Conservation (phyloP, 306 rosid species). For the Rubus idaeus region DNA sequence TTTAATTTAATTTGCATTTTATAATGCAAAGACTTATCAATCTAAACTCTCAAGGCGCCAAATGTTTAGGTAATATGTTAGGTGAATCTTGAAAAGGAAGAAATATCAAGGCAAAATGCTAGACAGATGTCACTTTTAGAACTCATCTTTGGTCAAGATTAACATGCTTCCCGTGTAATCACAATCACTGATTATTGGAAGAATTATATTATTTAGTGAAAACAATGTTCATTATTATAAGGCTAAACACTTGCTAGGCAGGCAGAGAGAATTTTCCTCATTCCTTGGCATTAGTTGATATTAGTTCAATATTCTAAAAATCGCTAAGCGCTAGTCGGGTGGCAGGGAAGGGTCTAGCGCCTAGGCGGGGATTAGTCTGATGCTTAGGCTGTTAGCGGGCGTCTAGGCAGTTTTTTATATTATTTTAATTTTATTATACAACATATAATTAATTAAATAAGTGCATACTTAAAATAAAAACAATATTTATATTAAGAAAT, state of each 20-base stretch:
- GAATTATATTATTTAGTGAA: not conserved
- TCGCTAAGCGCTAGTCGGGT: too few species aligned
- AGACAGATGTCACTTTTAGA: constrained; percentile 41
- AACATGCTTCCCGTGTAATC: constrained; percentile 13
- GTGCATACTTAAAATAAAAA: too few species aligned
- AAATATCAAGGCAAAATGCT: constrained; percentile 30
- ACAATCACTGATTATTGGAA: not conserved
- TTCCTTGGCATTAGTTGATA: too few species aligned
- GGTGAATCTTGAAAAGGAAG: constrained; percentile 24
- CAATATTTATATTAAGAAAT: too few species aligned
- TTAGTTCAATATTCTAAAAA: too few species aligned
- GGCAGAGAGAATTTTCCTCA: not conserved
- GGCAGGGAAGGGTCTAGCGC: too few species aligned
- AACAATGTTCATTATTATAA: not conserved
- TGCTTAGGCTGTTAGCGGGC: too few species aligned
- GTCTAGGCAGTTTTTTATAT: too few species aligned
- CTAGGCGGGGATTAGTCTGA: too few species aligned
- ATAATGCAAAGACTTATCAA: constrained; percentile 23
- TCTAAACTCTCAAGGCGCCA: constrained; percentile 40
- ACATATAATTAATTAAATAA: too few species aligned
- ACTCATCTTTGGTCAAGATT: constrained; percentile 26
- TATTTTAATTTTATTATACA: too few species aligned
- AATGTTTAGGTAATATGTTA: constrained; percentile 48
- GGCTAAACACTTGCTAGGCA: not conserved
- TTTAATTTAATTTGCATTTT: not conserved